Evolutionary conservation across 2,329 filamentous ascomycete species (phyloP), one percentile per base, ranked within the genome.

Genomic region (Stagonosporopsis vannaccii): DNA sequence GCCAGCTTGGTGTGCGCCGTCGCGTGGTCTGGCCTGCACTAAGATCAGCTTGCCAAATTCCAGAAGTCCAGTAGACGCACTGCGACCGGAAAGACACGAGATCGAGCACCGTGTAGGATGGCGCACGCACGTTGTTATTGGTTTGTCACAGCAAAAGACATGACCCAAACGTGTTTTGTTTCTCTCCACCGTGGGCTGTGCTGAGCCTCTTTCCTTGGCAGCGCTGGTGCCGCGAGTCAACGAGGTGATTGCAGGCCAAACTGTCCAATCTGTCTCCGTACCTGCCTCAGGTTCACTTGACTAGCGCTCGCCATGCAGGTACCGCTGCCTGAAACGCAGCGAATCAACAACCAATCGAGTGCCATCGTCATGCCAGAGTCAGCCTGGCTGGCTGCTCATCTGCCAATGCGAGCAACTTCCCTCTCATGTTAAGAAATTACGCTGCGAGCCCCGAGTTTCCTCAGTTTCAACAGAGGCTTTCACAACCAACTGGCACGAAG

Each of bases 11-110:
- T 56, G 53, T 56, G 53, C 53, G 48, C 53, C 47, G 47, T 56
- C 47, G 53, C 53, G 46, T 56, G 53, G 53, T 51, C 42, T 43
- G 43, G 53, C 43, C 53, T 56, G 53, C 47, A 25, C 53, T 56
- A 56, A 51, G 36, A 33, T 56, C 47, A 51, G 42, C 53, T 56
- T 43, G 47, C 41, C 42, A 13, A 4, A 13, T 32, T 46, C 30
- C 36, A 26, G 15, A 23, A 22, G 37, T 41, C 47, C 43, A 51
- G 48, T 51, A 11, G 20, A 37, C 19, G 42, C 35, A 22, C 41
- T 11, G 22, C 40, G 19, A 40, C 46, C 12, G 20, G 35, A 13
- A 26, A n/a, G 17, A n/a, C n/a, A 25, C 30, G 11, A 42, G 32
- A 32, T 45, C 20, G 42, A 36, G 22, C 20, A n/a, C 23, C 6